Evolutionary conservation across 2,329 filamentous ascomycete genomes (phyloP), one percentile per base, ranked within the genome.

Genomic region (Sporothrix inflata): DNA sequence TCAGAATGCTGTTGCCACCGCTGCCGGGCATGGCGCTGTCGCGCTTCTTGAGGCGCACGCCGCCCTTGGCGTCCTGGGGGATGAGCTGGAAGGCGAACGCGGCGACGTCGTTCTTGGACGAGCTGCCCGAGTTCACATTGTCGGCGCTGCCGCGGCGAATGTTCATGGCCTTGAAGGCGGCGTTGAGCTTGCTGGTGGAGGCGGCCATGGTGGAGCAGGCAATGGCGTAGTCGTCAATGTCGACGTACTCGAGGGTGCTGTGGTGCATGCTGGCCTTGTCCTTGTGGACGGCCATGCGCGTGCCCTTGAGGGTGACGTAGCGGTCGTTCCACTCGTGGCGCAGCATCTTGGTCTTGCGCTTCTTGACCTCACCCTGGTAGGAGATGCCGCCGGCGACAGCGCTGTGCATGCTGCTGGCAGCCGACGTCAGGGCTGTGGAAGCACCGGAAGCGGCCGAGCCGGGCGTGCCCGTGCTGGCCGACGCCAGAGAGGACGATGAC

Each of bases 301-400:
- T 93, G 73, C 91, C 91, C 77, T 90, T 90, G 75, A 98, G 90
- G 34, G 93, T 94, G 80, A 96, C 97, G 84, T 95, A 96, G 76
- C 94, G 91, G 80, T 97, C 93, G 78, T 94, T 90, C 94, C 94
- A 98, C 83, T 98, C 94, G 81, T 97, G 93, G 57, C 94, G 92
- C 74, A 97, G 88, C 85, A 97, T 90, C 78, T 90, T 90, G 45
- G 92, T 97, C 84, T 94, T 94, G 79, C 95, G 93, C 86, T 97
- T 97, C 86, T 94, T 94, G 90, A 99, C 97, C 81, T 91, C 94
- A 1, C 96, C 96, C 67, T 92, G 89, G 81, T 94, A 93, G 45
- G 89, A 88, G 74, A 91, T 82, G 72, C 89, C 88, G 70, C 85
- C 83, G 68, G 80, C 78, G 0, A 14, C 78, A 1, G 38, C 40